These are phyloP conservation scores for Dorcoceras hygrometricum DNA, from an alignment of 257 asterid species.

Conservation along the genomic window DNA sequence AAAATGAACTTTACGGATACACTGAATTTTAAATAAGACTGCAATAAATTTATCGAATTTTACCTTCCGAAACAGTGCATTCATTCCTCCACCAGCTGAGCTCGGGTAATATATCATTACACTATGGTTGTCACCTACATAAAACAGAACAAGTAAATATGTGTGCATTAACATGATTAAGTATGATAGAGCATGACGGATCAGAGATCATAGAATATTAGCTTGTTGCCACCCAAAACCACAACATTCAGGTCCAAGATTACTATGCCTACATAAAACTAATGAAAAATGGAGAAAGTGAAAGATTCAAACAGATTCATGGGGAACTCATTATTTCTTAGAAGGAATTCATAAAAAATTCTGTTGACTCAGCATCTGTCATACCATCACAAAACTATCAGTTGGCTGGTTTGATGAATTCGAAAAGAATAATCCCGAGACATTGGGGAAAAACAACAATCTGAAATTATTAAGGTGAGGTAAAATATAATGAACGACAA, in stretches of 20 bases:
- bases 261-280: neutral
- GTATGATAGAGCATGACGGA: constrained; percentile 2
- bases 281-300: neutral
- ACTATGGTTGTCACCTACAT: constrained; percentile 93
- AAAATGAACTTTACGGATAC: too few species aligned
- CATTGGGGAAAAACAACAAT: too few species aligned
- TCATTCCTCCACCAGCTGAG: constrained; percentile 64
- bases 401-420: neutral
- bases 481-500: too few species aligned
- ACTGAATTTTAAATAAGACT: neutral
- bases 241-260: constrained; percentile 17
- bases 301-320: neutral
- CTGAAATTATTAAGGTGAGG: neutral
- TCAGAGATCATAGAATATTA: neutral
- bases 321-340: neutral
- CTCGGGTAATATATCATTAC: constrained; percentile 66
- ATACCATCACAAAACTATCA: neutral
- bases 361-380: constrained; percentile 7
- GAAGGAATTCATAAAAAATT: neutral
- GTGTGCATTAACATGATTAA: constrained; percentile 11
- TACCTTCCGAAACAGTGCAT: constrained; percentile 55
- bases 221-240: constrained; percentile 10
- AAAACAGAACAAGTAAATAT: constrained; percentile 27
- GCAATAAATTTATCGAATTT: neutral
- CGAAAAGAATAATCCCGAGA: neutral